Evolutionary conservation across 352 stramenopile genomes (phyloP), one percentile per base, ranked within the genome.

Genomic region (Phytophthora boehmeriae): DNA sequence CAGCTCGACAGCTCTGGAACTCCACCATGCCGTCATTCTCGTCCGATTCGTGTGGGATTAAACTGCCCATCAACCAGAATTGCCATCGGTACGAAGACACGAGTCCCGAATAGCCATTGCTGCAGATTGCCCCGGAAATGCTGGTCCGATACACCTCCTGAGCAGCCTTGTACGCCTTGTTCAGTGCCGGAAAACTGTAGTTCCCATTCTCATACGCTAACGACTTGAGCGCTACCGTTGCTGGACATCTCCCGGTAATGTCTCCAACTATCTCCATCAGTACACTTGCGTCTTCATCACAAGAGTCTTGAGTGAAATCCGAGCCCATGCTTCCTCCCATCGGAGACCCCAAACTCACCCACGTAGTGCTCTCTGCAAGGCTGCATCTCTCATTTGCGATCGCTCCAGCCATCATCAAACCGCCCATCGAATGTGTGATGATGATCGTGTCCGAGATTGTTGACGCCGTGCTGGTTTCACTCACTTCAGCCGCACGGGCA

Each of bases 111-210:
- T 60, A 73, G 4, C 43, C 50, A 39, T 58, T 49, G 16, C 75
- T 73, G 53, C 75, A 82, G 19, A 79, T 73, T 14, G 61, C 63
- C 20, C 57, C 63, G 4, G 50, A 68, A 34, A 74, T 63, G 23
- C 76, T 48, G 46, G 38, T 59, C 14, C 44, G 55, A 66, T 79
- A 65, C 0, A 56, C 64, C n/a, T 54, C 42, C 34, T 69, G 71
- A 0, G 53, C 63, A 6, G 51, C 52, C 14, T 45, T 54, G 28
- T 76, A 76, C 0, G 63, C 54, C 9, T 25, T 30, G 25, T 51
- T 22, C 2, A 74, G 39, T 14, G 30, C 46, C 8, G 14, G 13
- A 1, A 38, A 54, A 34, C 32, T 53, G 56, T 69, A 74, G 4
- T 20, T 32, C 6, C 51, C 71, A 10, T 57, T 47, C 10, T 74